Base-by-base conservation (phyloP, 2,329 filamentous ascomycete genomes). In the Penicillium crustosum region DNA sequence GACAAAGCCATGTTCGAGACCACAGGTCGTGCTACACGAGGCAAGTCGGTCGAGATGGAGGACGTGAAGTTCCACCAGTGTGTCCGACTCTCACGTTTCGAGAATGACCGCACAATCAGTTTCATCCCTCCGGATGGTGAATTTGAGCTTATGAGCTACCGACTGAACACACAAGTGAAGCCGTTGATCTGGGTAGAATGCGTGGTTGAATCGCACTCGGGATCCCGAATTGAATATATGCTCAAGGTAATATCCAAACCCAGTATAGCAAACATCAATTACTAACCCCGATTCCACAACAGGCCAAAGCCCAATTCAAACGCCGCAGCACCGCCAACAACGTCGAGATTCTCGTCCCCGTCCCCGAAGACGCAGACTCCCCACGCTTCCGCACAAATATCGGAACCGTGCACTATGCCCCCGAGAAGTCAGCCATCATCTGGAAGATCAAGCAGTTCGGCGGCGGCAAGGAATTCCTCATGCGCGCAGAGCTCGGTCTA, bases 381-480 rank as follows among this genome's bases (percentile, higher is more conserved):
- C 94, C 94, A 12, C 88, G 94, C 44, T 99, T 99, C 85, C 86
- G 94, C 53, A 99, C 94, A 36, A 99, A 97, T 74, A 95, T 99
- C 61, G 94, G 94, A 55, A 91, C 89, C 31, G 94, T 99, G 13
- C 94, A 99, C 78, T 99, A 99, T 73, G 93, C 93, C 4, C 94
- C 94, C 0, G 94, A 99, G 77, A 93, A 96, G 72, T 95, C 91
- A 62, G 93, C 93, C 58, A 99, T 99, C 67, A 90, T 99, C 50
- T 99, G 94, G 94, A 99, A 99, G 82, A 99, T 99, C 76, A 99
- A 99, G 82, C 94, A 99, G 71, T 99, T 99, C 76, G 94, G 94
- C 44, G 94, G 94, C n/a, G 87, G 88, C 67, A 99, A 99, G 78
- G 94, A 99, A 73, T 99, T 99, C 70, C 82, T 99, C 67, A 99